Evolutionary conservation across 495 filamentous ascomycete species (phyloP).

Genomic region (Bacidia rubella): DNA sequence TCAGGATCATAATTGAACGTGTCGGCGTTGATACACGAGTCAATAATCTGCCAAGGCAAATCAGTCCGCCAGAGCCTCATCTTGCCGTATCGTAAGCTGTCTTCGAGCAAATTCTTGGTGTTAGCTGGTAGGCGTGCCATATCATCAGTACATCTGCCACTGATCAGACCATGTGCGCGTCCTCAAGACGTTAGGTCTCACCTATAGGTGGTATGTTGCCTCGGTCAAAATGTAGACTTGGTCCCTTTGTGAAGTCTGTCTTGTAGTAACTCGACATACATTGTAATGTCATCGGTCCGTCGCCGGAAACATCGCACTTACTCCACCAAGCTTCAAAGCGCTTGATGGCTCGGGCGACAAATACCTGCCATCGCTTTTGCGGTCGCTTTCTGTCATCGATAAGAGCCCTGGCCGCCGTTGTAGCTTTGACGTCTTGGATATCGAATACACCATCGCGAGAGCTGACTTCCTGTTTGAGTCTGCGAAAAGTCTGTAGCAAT

Average conservation of each 20-base stretch:
- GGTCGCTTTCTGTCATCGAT: slow-evolving; percentile 29
- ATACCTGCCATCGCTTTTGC: slow-evolving; percentile 74
- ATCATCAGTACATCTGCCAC: slow-evolving; percentile 70
- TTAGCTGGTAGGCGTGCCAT: slow-evolving; percentile 85
- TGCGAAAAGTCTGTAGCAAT: slow-evolving; percentile 55
- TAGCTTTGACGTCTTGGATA: slow-evolving; percentile 35
- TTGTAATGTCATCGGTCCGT: not conserved
- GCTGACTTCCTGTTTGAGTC: slow-evolving; percentile 50
- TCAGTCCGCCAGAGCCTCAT: slow-evolving; percentile 47
- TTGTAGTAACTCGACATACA: not conserved
- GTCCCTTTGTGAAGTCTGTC: not conserved
- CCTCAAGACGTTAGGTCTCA: not conserved
- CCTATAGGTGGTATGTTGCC: slow-evolving; percentile 18
- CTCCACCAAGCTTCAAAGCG: slow-evolving; percentile 66
- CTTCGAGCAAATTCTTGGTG: slow-evolving; percentile 63
- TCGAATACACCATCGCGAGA: slow-evolving; percentile 52
- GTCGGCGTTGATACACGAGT: slow-evolving; percentile 47
- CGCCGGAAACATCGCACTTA: not conserved
- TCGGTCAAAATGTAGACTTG: slow-evolving; percentile 2
- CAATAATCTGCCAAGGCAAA: slow-evolving; percentile 58
- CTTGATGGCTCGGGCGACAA: slow-evolving; percentile 56
- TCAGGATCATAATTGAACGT: slow-evolving; percentile 49
- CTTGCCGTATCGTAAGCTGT: slow-evolving; percentile 51
- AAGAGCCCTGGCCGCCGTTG: slow-evolving; percentile 7
- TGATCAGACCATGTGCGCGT: not conserved